These are phyloP conservation scores for Salvia splendens DNA, from an alignment of 257 asterid genomes.

Conservation along the genomic window DNA sequence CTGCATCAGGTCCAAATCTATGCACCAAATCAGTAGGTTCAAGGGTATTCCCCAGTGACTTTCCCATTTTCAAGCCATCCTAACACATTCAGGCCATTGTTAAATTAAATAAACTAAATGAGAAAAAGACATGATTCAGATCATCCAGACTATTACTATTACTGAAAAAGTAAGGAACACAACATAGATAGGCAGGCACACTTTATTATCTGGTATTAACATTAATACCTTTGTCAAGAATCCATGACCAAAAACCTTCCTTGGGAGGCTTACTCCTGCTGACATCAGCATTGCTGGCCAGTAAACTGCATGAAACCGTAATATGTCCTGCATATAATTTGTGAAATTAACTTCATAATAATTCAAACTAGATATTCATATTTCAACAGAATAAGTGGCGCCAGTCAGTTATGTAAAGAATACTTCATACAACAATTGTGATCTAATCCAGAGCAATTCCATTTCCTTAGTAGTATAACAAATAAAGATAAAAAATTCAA, in stretches of 20 bases:
- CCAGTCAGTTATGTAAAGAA: conserved; percentile 9
- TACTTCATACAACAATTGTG: neutral
- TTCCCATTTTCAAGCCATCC: conserved; percentile 99
- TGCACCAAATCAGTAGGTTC: conserved; percentile 88
- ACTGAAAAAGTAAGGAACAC: neutral
- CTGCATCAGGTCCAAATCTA: conserved; percentile 93
- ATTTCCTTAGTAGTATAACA: neutral
- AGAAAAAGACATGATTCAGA: conserved; percentile 3
- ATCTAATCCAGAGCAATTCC: conserved; percentile 9
- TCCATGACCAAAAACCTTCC: conserved; percentile 96
- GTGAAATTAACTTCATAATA: conserved; percentile 22
- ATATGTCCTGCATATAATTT: conserved; percentile 74
- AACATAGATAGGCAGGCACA: conserved; percentile 4
- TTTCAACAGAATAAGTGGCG: neutral
- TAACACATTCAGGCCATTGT: conserved; percentile 43
- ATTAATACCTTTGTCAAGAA: conserved; percentile 88
- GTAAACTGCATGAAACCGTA: conserved; percentile 97
- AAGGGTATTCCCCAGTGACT: conserved; percentile 87
- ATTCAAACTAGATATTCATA: conserved; percentile 12
- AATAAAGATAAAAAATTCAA: conserved; percentile 3
- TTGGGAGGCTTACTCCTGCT: conserved; percentile 84
- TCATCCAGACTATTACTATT: neutral
- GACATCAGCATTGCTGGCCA: conserved; percentile 99
- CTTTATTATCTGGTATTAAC: conserved; percentile 13
- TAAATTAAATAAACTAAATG: conserved; percentile 32